Conservation (phyloP, 2,329 filamentous ascomycete genomes). For the Clarireedia monteithiana region DNA sequence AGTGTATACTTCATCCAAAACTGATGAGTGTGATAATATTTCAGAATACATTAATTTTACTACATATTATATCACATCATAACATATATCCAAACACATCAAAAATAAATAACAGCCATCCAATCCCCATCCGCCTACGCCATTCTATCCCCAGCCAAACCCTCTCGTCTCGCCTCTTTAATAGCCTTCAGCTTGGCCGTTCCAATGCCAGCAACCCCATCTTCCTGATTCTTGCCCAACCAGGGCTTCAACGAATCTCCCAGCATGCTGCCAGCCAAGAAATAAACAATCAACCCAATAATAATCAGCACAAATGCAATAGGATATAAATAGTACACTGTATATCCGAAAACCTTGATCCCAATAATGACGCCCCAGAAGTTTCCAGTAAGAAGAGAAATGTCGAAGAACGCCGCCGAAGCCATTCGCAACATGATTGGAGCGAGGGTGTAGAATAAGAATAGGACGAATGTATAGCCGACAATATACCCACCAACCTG, state of each 20-base stretch:
- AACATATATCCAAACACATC: no score
- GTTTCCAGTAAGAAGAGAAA: slow-evolving; percentile 85
- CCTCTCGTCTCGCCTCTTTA: slow-evolving; percentile 39
- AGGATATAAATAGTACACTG: slow-evolving; percentile 85
- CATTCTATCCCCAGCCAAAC: slow-evolving; percentile 7
- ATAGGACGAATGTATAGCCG: slow-evolving; percentile 81
- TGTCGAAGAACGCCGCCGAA: slow-evolving; percentile 92
- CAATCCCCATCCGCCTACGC: not conserved
- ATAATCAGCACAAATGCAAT: slow-evolving; percentile 93
- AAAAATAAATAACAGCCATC: no score
- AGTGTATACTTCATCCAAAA: no score
- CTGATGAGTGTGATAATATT: no score
- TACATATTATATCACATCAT: no score
- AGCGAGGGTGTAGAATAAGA: slow-evolving; percentile 79
- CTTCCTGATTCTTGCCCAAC: slow-evolving; percentile 81
- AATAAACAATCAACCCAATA: slow-evolving; percentile 78
- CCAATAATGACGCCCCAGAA: slow-evolving; percentile 97
- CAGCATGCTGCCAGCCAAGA: slow-evolving; percentile 70
- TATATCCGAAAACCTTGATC: slow-evolving; percentile 71
- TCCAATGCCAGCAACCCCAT: slow-evolving; percentile 69
- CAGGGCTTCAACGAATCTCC: slow-evolving; percentile 93
- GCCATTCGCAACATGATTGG: slow-evolving; percentile 86
- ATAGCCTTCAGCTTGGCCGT: slow-evolving; percentile 75
- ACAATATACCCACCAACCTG: slow-evolving; percentile 71
- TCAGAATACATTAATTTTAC: no score